Percentiles rank a stretch among this genome's conserved stretches.
phyloP scores from a whole-genome alignment of 2,329 filamentous ascomycete genomes.

The Cytospora mali region DNA sequence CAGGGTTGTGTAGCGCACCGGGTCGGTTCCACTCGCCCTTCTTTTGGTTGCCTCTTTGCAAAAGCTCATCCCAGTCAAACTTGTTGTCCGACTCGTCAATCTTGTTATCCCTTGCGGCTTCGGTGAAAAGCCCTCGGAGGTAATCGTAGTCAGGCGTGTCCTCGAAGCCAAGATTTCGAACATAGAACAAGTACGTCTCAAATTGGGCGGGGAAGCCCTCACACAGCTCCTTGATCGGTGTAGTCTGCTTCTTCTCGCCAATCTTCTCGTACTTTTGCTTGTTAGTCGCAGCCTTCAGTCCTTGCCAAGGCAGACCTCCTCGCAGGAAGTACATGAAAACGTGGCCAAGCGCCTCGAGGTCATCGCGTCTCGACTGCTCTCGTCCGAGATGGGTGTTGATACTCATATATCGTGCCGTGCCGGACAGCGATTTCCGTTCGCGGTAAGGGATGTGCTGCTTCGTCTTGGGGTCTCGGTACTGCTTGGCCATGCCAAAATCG shows the following conservation, averaged over 20 bases:
- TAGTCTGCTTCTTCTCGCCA: slow-evolving; percentile 99
- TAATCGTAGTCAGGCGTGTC: slow-evolving; percentile 99
- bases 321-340: slow-evolving; percentile 76
- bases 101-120: slow-evolving; percentile 55
- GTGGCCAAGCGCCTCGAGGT: slow-evolving; percentile 83
- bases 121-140: slow-evolving; percentile 92
- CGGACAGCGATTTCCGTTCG: slow-evolving; percentile 94
- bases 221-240: slow-evolving; percentile 93
- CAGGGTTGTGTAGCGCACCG: slow-evolving; percentile 72
- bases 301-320: slow-evolving; percentile 73
- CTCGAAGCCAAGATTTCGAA: slow-evolving; percentile 96
- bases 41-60: slow-evolving; percentile 50
- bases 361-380: slow-evolving; percentile 94
- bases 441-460: slow-evolving; percentile 99
- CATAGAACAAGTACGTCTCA: slow-evolving; percentile 95
- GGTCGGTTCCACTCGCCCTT: slow-evolving; percentile 80
- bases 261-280: slow-evolving; percentile 99
- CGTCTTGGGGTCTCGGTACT: slow-evolving; percentile 97
- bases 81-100: slow-evolving; percentile 96
- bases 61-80: slow-evolving; percentile 75
- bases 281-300: slow-evolving; percentile 72
- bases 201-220: slow-evolving; percentile 97
- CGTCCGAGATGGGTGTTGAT: slow-evolving; percentile 98
- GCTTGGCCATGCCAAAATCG: slow-evolving; percentile 99
- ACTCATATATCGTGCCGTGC: slow-evolving; percentile 98